A percentile compares a stretch with the other conserved stretches of the same genome.
Evolutionary conservation across 495 filamentous ascomycete genomes (phyloP).

Genomic region (Chaetomidium leptoderma): DNA sequence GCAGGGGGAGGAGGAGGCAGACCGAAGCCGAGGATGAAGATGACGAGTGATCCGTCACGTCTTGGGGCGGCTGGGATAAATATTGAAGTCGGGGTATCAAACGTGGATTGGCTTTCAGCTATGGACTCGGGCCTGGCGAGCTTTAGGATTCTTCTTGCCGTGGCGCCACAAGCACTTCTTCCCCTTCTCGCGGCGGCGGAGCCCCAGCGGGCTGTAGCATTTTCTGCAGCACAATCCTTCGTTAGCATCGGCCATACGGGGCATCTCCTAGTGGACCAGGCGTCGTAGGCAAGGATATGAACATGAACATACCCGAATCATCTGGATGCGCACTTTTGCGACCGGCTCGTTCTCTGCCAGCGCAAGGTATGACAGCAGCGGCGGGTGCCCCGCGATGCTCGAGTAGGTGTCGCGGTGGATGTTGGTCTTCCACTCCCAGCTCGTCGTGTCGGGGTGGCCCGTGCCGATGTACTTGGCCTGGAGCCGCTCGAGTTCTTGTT

Average conservation of each 20-base stretch:
- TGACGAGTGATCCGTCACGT: neutral
- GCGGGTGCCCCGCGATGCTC: constrained; percentile 83
- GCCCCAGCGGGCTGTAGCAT: constrained; percentile 91
- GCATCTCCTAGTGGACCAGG: neutral
- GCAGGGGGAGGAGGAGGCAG: constrained; percentile 17
- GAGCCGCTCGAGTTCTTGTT: constrained; percentile 93
- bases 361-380: constrained; percentile 81
- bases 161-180: constrained; percentile 26
- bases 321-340: constrained; percentile 66
- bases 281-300: neutral
- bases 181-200: constrained; percentile 63
- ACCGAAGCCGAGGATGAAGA: constrained; percentile 5
- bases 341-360: constrained; percentile 81
- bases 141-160: constrained; percentile 14
- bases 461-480: constrained; percentile 93
- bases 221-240: constrained; percentile 46
- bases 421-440: constrained; percentile 92
- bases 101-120: neutral
- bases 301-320: constrained; percentile 59
- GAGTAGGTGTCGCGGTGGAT: constrained; percentile 80
- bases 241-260: neutral
- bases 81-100: constrained; percentile 10
- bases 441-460: constrained; percentile 96
- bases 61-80: neutral
- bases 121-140: neutral